phyloP scores from a whole-genome alignment of 2,329 filamentous ascomycete species.

The Ophiostoma sp. region DNA sequence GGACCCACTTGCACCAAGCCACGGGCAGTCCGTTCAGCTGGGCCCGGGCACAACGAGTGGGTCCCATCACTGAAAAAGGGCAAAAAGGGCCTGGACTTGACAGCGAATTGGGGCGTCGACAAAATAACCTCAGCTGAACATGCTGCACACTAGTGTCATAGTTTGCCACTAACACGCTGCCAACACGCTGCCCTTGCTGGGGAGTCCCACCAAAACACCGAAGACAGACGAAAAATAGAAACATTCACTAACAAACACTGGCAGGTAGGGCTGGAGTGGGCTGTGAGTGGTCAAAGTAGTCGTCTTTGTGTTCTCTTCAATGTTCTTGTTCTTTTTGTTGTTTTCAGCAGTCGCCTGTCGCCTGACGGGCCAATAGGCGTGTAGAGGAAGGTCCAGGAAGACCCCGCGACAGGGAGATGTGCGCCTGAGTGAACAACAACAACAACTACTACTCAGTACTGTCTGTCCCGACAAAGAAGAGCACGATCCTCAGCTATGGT shows the following conservation, averaged over 20 bases:
- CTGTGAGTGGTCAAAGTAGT: not conserved
- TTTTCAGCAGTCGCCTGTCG: not conserved
- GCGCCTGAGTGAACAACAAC: no score
- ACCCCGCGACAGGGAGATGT: not conserved
- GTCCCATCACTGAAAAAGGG: not conserved
- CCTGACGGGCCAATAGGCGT: not conserved
- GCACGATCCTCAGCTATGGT: constrained; percentile 4
- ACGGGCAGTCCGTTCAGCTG: constrained; percentile 22
- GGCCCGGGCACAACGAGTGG: constrained; percentile 1
- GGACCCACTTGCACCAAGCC: not conserved
- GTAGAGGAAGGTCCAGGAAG: not conserved
- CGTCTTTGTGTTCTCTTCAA: not conserved
- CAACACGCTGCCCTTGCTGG: no score
- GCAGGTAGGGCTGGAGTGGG: not conserved
- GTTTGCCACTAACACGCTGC: constrained; percentile 16
- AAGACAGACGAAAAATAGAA: no score
- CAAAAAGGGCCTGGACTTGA: not conserved
- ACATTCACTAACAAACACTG: no score
- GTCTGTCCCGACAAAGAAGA: not conserved
- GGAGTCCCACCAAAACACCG: no score
- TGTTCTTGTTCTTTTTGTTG: not conserved
- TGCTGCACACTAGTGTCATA: constrained; percentile 22
- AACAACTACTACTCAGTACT: no score
- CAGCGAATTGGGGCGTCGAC: not conserved
- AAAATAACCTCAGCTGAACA: constrained; percentile 23